phyloP scores from a whole-genome alignment of 2,329 filamentous ascomycete genomes.

The Cladophialophora carrionii region DNA sequence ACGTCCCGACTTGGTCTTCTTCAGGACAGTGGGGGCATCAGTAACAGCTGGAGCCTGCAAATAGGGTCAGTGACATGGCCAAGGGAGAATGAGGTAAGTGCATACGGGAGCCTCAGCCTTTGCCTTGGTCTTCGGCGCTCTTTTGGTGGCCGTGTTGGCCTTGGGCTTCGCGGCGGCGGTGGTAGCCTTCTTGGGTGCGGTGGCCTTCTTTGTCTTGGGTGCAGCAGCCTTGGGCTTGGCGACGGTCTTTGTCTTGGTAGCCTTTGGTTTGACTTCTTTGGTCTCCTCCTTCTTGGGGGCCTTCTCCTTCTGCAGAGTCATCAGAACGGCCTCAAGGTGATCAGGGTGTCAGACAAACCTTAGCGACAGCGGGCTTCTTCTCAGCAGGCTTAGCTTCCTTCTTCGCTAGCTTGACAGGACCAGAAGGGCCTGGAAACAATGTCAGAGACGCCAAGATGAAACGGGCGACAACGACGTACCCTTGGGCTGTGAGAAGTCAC shows the following conservation, averaged over 20 bases:
- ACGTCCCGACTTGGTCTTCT: constrained; percentile 84
- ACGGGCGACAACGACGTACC: constrained; percentile 59
- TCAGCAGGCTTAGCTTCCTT: constrained; percentile 62
- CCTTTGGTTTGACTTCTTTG: constrained; percentile 41
- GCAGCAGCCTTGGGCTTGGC: constrained; percentile 52
- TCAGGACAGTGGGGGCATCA: constrained; percentile 70
- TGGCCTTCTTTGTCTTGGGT: constrained; percentile 55
- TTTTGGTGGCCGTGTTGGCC: constrained; percentile 53
- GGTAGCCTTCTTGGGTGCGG: constrained; percentile 58
- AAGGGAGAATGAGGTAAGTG: background rate
- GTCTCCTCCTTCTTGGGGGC: constrained; percentile 30
- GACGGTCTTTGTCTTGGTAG: constrained; percentile 44
- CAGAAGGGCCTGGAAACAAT: constrained; percentile 68
- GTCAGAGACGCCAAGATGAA: constrained; percentile 36
- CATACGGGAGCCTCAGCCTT: constrained; percentile 41
- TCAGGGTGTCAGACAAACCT: constrained; percentile 35
- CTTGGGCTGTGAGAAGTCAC: constrained; percentile 86
- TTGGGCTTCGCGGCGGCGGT: constrained; percentile 59
- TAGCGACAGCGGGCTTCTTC: constrained; percentile 43
- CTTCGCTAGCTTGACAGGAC: constrained; percentile 90
- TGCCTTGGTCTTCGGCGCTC: constrained; percentile 40
- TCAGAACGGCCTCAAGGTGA: constrained; percentile 22
- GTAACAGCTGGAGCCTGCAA: constrained; percentile 68
- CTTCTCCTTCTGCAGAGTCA: constrained; percentile 37
- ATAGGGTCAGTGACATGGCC: constrained; percentile 34